Evolutionary conservation across 2,329 filamentous ascomycete genomes (phyloP).

Genomic region (Penicillium sp.): DNA sequence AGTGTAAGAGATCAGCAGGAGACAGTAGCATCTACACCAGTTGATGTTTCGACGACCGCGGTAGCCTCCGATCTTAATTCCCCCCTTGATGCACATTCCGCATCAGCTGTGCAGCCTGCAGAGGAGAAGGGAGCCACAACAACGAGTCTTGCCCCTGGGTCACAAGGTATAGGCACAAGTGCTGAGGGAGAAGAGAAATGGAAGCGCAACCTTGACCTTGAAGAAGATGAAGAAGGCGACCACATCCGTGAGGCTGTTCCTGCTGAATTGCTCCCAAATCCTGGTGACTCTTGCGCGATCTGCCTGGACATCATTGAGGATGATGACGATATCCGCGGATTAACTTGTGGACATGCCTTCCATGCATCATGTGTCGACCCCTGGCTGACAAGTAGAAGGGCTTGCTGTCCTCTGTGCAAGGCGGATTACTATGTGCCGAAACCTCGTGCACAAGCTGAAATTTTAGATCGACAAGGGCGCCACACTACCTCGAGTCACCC

Average conservation of each 20-base stretch:
- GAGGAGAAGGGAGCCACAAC: slow-evolving; percentile 19
- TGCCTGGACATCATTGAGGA: slow-evolving; percentile 93
- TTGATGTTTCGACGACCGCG: slow-evolving; percentile 22
- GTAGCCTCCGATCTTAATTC: slow-evolving; percentile 22
- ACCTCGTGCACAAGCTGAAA: slow-evolving; percentile 62
- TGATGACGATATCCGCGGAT: slow-evolving; percentile 88
- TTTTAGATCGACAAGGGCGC: slow-evolving; percentile 34
- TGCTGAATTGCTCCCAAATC: slow-evolving; percentile 73
- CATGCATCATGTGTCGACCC: slow-evolving; percentile 94
- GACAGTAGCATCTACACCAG: slow-evolving; percentile 25
- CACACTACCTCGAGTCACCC: slow-evolving; percentile 23
- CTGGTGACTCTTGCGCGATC: slow-evolving; percentile 92
- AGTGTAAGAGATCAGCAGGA: slow-evolving; percentile 67
- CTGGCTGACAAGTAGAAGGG: slow-evolving; percentile 89
- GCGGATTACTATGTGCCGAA: slow-evolving; percentile 97
- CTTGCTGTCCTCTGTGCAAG: slow-evolving; percentile 96
- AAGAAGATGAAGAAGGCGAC: slow-evolving; percentile 70
- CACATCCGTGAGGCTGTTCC: slow-evolving; percentile 80
- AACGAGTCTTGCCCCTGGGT: neutral
- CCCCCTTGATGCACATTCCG: slow-evolving; percentile 16
- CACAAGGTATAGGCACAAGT: no score
- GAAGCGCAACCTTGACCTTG: slow-evolving; percentile 54
- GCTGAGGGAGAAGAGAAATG: slow-evolving; percentile 25
- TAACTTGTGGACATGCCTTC: slow-evolving; percentile 97
- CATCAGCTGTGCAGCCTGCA: neutral